phyloP scores from a whole-genome alignment of 352 stramenopile species.

The Pythium volutum region DNA sequence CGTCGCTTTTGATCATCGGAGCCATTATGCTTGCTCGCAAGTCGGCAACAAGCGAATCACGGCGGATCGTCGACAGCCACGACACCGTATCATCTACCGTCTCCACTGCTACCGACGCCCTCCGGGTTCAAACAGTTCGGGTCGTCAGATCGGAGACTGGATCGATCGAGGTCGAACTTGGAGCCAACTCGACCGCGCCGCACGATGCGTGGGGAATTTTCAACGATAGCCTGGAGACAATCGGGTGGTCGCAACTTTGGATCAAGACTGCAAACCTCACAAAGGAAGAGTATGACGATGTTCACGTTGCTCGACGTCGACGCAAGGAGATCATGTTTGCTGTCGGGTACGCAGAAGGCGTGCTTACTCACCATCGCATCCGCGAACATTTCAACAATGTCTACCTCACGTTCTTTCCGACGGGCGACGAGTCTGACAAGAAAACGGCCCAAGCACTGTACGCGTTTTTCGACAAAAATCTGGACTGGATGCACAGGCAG shows the following conservation, averaged over 20 bases:
- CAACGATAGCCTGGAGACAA: conserved; percentile 46
- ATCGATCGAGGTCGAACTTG: conserved; percentile 6
- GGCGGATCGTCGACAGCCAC: background rate
- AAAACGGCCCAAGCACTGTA: conserved; percentile 29
- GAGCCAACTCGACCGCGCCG: background rate
- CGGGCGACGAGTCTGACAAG: conserved; percentile 29
- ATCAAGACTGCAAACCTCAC: conserved; percentile 33
- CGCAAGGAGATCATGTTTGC: conserved; percentile 45
- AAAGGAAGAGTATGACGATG: conserved; percentile 23
- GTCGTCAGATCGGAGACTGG: conserved; percentile 5
- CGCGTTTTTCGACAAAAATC: conserved; percentile 40
- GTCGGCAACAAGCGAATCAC: background rate
- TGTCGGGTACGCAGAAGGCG: conserved; percentile 53
- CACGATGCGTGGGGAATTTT: conserved; percentile 42
- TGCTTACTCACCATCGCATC: conserved; percentile 62
- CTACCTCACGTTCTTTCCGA: conserved; percentile 45
- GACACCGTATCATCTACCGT: background rate
- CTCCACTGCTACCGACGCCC: background rate
- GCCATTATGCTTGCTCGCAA: conserved; percentile 10
- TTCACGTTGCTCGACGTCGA: conserved; percentile 1
- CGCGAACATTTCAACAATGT: conserved; percentile 62
- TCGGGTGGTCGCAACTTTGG: conserved; percentile 59
- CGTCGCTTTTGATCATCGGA: conserved; percentile 5
- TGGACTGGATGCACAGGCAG: conserved; percentile 45
- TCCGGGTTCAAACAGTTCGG: conserved; percentile 9